Conservation (phyloP, 2,329 filamentous ascomycete genomes). For the Diaporthe vaccinii region DNA sequence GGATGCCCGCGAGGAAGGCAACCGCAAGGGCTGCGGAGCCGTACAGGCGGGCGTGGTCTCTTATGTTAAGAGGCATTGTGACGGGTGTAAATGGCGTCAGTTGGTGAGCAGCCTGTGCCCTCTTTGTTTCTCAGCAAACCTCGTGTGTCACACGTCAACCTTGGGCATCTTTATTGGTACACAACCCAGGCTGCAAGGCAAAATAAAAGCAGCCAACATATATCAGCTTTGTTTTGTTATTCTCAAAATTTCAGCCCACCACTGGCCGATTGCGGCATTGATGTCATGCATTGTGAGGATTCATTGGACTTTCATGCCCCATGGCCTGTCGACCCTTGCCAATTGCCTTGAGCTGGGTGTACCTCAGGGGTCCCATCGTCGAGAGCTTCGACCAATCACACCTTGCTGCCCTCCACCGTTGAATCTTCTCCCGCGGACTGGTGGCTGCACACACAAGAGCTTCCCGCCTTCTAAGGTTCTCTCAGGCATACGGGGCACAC, state of each 20-base stretch:
- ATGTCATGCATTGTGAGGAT: conserved; percentile 28
- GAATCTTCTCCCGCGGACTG: conserved; percentile 7
- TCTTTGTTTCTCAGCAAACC: conserved; percentile 6
- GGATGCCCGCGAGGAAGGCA: conserved; percentile 83
- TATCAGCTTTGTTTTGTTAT: neutral
- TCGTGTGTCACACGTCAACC: neutral
- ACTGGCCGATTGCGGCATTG: conserved; percentile 29
- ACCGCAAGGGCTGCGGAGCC: conserved; percentile 75
- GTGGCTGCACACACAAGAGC: conserved; percentile 3
- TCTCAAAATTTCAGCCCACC: conserved; percentile 8
- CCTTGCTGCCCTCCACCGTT: conserved; percentile 3
- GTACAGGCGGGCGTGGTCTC: conserved; percentile 72
- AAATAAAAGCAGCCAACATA: neutral
- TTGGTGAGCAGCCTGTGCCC: neutral
- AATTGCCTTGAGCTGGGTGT: neutral
- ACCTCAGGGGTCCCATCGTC: neutral
- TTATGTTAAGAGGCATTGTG: conserved; percentile 64
- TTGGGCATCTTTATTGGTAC: neutral
- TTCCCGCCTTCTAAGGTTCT: neutral
- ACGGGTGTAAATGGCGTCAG: conserved; percentile 27
- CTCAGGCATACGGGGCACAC: neutral
- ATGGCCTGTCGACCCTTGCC: conserved; percentile 1
- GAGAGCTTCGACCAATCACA: conserved; percentile 34
- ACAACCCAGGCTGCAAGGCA: neutral
- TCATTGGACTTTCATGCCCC: conserved; percentile 18